These are phyloP conservation scores for Morella rubra DNA, from an alignment of 306 rosid species.

Conservation along the genomic window DNA sequence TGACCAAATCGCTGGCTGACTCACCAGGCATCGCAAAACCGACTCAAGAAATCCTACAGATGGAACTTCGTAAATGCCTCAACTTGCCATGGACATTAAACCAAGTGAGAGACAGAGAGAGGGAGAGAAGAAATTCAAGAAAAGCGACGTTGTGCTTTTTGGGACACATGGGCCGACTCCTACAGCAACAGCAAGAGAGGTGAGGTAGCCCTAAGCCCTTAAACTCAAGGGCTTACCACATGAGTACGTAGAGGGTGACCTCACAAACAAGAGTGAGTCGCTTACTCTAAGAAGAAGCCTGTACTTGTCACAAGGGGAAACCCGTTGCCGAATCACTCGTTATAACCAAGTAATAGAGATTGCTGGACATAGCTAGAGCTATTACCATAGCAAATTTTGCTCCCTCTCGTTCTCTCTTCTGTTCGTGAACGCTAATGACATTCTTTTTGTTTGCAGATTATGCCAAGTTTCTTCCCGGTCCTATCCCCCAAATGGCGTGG, in stretches of 20 bases:
- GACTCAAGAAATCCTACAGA: not conserved
- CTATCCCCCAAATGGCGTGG: slow-evolving; percentile 29
- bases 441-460: slow-evolving; percentile 14
- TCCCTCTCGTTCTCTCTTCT: not conserved
- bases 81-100: not conserved
- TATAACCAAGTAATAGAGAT: slow-evolving; percentile 50
- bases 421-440: not conserved
- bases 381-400: not conserved
- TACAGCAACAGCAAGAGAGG: slow-evolving; percentile 29
- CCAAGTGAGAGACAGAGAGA: not conserved
- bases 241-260: slow-evolving; percentile 39
- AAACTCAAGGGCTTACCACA: slow-evolving; percentile 45
- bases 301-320: slow-evolving; percentile 29
- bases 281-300: slow-evolving; percentile 11
- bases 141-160: slow-evolving; percentile 33
- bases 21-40: not conserved
- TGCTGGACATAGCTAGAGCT: slow-evolving; percentile 18
- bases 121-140: slow-evolving; percentile 23
- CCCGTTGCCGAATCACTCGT: slow-evolving; percentile 38
- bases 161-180: slow-evolving; percentile 32
- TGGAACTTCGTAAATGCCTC: not conserved
- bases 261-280: slow-evolving; percentile 37
- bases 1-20: not conserved
- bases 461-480: not conserved
- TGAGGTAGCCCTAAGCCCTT: slow-evolving; percentile 44